Base-by-base conservation (phyloP, 345 rosid genomes). In the Salix udensis region DNA sequence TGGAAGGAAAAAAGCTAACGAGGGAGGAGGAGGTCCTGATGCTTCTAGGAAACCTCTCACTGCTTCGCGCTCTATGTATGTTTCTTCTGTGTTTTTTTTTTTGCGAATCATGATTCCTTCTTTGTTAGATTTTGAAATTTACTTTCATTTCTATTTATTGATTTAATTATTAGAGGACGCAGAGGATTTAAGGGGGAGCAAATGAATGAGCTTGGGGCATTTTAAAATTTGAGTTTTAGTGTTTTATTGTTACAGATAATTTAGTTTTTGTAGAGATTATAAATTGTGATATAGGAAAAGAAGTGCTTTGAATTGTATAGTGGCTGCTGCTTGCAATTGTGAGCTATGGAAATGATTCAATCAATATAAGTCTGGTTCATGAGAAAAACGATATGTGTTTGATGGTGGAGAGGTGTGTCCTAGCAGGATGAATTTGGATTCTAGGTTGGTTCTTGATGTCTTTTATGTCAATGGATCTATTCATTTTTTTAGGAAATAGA, bases 21-120 rank as follows among this genome's bases (percentile, higher is more conserved):
- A 92, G 2, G 88, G 71, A 30, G 71, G 90, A 68, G 88, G 26
- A 52, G 39, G 83, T 76, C 64, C 80, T 68, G 97, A 91, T 11
- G 52, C 82, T 58, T 40, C 82, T 4, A 87, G 98, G n/a, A 90
- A 84, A 88, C 86, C 96, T 14, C 76, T 94, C 30, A 37, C 88
- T 42, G 64, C 89, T 72, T 80, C 97, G 48, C 97, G 95, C 30
- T 75, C 92, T 69, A 78, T 91, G 96, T 96, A 86, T 72, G 74
- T 67, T 65, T 55, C 19, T 55, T 62, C 30, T 52, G 21, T 2
- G 7, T 74, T 52, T 40, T 65, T 36, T 39, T 34, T 39, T 28
- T 9, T 15, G 21, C 58, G 52, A 55, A 68, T 39, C 42, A 6
- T 50, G 39, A 15, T 8, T 58, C 66, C 19, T 16, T 44, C 23